Conservation (phyloP, 1,284 basidiomycete genomes). For the Cutaneotrichosporon cutaneum region DNA sequence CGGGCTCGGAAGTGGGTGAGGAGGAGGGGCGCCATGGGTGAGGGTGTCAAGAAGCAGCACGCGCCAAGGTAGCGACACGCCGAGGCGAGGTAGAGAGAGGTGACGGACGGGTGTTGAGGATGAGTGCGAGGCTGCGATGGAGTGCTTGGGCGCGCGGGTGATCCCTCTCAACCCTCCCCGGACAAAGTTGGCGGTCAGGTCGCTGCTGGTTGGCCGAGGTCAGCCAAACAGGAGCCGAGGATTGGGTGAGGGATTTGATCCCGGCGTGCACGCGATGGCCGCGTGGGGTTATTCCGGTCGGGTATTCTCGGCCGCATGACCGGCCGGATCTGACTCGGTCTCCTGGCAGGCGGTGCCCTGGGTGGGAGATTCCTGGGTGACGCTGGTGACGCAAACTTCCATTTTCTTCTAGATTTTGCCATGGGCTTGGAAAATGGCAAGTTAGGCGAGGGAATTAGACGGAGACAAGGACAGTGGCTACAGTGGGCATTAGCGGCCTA, state of each 20-base stretch:
- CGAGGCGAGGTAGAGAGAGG: background rate
- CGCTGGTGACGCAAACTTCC: background rate
- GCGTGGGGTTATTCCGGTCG: conserved; percentile 3
- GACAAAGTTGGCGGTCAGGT: background rate
- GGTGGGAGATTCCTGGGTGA: too few relatives aligned
- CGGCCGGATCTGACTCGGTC: conserved; percentile 3
- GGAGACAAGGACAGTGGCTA: background rate
- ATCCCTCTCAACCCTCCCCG: background rate
- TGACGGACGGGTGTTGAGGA: background rate
- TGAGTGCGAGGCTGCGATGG: background rate
- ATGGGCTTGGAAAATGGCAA: background rate
- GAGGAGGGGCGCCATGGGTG: conserved; percentile 51
- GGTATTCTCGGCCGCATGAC: background rate
- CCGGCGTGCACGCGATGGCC: background rate
- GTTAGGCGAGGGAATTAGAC: conserved; percentile 1
- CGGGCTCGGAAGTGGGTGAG: conserved; percentile 48
- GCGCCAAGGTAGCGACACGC: background rate
- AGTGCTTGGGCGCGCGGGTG: background rate
- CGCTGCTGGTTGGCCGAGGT: background rate
- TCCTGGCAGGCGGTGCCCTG: too few relatives aligned
- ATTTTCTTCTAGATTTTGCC: conserved; percentile 1
- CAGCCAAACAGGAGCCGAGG: background rate
- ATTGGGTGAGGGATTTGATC: background rate
- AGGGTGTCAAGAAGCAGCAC: conserved; percentile 7
- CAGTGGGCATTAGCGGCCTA: background rate